Conservation (phyloP, 257 asterid species). For the Salvia miltiorrhiza region DNA sequence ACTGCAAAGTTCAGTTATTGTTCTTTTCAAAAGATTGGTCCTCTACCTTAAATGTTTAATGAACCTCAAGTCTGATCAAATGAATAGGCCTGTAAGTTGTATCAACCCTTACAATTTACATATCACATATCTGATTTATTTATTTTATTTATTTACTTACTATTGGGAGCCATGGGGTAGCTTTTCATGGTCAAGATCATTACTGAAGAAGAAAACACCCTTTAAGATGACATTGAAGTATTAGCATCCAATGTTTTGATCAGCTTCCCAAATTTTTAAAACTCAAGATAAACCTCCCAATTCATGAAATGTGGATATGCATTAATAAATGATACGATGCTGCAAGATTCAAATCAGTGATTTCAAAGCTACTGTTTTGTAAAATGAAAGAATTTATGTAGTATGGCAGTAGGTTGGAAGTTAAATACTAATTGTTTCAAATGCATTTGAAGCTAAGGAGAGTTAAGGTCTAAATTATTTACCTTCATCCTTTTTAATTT, state of each 20-base stretch:
- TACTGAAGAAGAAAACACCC: not conserved
- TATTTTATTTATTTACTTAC: not conserved
- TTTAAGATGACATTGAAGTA: not conserved
- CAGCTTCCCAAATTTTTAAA: not conserved
- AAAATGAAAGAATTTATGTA: not conserved
- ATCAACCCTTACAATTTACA: too few species aligned
- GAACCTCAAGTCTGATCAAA: too few species aligned
- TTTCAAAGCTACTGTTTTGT: not conserved
- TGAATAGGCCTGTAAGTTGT: too few species aligned
- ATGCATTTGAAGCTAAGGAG: not conserved
- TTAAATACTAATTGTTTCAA: not conserved
- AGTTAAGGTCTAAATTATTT: not conserved
- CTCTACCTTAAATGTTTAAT: too few species aligned
- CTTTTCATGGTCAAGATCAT: not conserved
- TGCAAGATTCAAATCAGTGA: not conserved
- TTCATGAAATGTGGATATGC: not conserved
- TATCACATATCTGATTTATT: not conserved
- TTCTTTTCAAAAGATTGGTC: too few species aligned
- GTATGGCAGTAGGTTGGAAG: not conserved
- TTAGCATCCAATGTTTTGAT: not conserved
- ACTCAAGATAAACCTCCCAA: not conserved
- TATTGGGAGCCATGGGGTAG: too few species aligned
- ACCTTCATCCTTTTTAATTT: constrained; percentile 74
- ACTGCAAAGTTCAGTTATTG: too few species aligned
- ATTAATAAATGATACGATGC: not conserved